Percentiles rank a stretch among this genome's conserved stretches.
phyloP scores from a whole-genome alignment of 1,284 basidiomycete genomes.

The Rhodotorula sp. region DNA sequence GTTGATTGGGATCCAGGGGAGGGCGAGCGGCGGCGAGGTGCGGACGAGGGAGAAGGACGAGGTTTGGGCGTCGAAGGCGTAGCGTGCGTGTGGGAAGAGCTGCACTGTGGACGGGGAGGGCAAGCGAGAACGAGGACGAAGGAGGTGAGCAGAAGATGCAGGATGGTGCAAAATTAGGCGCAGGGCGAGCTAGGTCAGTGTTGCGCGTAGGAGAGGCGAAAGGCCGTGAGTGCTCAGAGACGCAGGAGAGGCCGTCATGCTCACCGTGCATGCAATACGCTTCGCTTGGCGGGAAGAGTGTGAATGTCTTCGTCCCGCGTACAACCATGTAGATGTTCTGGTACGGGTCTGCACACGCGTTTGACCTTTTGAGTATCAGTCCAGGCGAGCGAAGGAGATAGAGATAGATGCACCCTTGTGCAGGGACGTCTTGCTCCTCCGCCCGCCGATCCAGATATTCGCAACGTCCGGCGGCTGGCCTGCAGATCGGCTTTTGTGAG shows the following conservation, averaged over 20 bases:
- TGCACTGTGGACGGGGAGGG: background rate
- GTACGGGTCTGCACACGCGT: slow-evolving; percentile 67
- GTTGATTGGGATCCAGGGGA: slow-evolving; percentile 47
- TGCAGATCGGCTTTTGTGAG: background rate
- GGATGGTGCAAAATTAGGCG: too few relatives aligned
- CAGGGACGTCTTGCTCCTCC: slow-evolving; percentile 73
- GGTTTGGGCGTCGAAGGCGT: slow-evolving; percentile 2
- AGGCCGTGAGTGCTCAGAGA: too few relatives aligned
- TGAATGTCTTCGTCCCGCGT: slow-evolving; percentile 79
- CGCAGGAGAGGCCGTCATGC: too few relatives aligned
- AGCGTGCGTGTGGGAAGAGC: slow-evolving; percentile 27
- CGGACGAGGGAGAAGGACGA: slow-evolving; percentile 17
- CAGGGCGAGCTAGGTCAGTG: too few relatives aligned
- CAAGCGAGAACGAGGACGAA: slow-evolving; percentile 31
- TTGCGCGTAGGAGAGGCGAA: too few relatives aligned
- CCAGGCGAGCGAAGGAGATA: background rate
- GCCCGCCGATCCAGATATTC: slow-evolving; percentile 85
- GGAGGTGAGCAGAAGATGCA: slow-evolving; percentile 61
- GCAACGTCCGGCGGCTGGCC: slow-evolving; percentile 71
- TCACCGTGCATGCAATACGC: slow-evolving; percentile 78
- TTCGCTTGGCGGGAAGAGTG: slow-evolving; percentile 79
- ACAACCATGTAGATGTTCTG: slow-evolving; percentile 89
- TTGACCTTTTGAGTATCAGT: background rate
- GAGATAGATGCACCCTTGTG: slow-evolving; percentile 66
- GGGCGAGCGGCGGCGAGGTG: slow-evolving; percentile 3